A percentile compares a stretch with the other conserved stretches of the same genome.
Evolutionary conservation across 139 green algal genomes (phyloP).

Genomic region (Chlorella sp.): DNA sequence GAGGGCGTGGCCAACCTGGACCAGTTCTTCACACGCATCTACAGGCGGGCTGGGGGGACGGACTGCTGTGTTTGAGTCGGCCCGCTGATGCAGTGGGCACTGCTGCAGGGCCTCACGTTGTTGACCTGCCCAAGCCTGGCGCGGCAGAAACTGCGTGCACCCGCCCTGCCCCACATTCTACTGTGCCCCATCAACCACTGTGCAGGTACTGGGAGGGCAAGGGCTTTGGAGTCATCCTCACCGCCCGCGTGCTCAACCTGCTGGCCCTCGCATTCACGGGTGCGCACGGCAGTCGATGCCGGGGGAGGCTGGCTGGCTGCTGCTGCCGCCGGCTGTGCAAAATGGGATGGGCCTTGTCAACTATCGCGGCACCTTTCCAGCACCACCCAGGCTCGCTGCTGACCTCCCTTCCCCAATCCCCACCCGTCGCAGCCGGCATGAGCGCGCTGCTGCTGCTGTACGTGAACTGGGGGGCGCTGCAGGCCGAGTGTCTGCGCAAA

Average conservation of each 20-base stretch:
- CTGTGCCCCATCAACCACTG: neutral
- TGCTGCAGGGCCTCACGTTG: too few relatives aligned
- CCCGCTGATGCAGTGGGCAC: too few relatives aligned
- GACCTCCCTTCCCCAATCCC: neutral
- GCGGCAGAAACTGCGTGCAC: too few relatives aligned
- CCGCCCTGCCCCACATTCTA: neutral
- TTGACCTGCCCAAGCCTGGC: too few relatives aligned
- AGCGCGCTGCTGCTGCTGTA: conserved; percentile 87
- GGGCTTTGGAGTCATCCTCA: conserved; percentile 73
- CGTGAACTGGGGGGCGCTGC: conserved; percentile 83
- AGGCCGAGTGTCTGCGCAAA: conserved; percentile 46
- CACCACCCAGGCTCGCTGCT: too few relatives aligned
- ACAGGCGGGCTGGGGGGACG: conserved; percentile 55
- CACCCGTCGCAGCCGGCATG: conserved; percentile 55
- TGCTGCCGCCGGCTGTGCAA: too few relatives aligned
- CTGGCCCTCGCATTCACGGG: conserved; percentile 91
- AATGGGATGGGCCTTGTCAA: too few relatives aligned
- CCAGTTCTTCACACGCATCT: conserved; percentile 82
- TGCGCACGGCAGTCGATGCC: neutral
- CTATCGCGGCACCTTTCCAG: too few relatives aligned
- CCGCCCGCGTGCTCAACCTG: conserved; percentile 82
- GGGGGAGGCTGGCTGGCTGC: neutral
- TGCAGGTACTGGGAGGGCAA: conserved; percentile 85
- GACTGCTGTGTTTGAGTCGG: too few relatives aligned
- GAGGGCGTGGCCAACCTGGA: conserved; percentile 82